Base-by-base conservation (phyloP, 768 basidiomycete genomes). In the Cubamyces lactineus region DNA sequence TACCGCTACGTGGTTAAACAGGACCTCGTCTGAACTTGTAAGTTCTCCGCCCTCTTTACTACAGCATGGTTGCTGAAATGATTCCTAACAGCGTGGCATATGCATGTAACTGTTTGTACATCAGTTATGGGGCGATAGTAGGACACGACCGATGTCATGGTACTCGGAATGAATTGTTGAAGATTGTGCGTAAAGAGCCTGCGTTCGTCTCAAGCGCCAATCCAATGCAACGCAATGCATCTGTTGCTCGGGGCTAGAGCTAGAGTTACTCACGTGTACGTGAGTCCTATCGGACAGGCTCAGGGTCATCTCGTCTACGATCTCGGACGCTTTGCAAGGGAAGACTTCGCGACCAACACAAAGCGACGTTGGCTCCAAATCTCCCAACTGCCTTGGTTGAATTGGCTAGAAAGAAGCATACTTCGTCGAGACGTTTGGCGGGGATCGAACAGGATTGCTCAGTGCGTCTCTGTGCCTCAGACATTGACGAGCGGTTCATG, bases 1-100 rank as follows among this genome's bases (percentile, higher is more conserved):
- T 89, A 86, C 74, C 79, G 86, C 39, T 80, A 80, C 56, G 81
- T 86, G 48, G 71, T 87, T 45, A 75, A 49, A 50, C 72, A 73
- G 57, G 72, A 73, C 54, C 53, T 68, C 43, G 39, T 13, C 13
- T 64, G 42, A 59, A 15, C 42, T 8, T 5, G 48, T 50, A 24
- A 42, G 38, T 42, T 23, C 5, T 4, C 2, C 34, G 19, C n/a
- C 16, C 16, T 9, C 40, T 13, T 15, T 6, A 12, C n/a, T n/a
- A n/a, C n/a, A n/a, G n/a, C n/a, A n/a, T n/a, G n/a, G n/a, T n/a
- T n/a, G n/a, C n/a, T n/a, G n/a, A n/a, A n/a, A n/a, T n/a, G n/a
- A n/a, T n/a, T n/a, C n/a, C n/a, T n/a, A n/a, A n/a, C n/a, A n/a
- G n/a, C n/a, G n/a, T n/a, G n/a, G n/a, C n/a, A n/a, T n/a, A n/a